Percentiles rank a stretch among this genome's conserved stretches.
Evolutionary conservation across 345 rosid species (phyloP).

Genomic region (Melaleuca quinquenervia): DNA sequence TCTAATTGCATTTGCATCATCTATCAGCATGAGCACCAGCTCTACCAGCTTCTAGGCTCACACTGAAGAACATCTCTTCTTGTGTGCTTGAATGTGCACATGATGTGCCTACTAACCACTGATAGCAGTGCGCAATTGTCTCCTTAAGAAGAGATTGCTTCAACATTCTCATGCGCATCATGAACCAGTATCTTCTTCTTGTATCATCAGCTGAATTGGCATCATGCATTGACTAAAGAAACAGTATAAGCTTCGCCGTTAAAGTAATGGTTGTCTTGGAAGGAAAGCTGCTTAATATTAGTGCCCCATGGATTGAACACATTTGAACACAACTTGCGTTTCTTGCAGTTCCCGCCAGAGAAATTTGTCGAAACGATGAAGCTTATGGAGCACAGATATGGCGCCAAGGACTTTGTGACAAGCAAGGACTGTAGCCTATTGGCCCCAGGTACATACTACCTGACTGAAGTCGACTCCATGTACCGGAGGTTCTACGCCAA

Average conservation of each 20-base stretch:
- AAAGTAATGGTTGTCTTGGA: neutral
- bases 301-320: neutral
- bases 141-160: neutral
- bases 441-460: constrained; percentile 85
- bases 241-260: neutral
- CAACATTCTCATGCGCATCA: neutral
- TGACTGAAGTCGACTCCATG: constrained; percentile 85
- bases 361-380: constrained; percentile 79
- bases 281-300: neutral
- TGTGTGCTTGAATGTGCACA: neutral
- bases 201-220: neutral
- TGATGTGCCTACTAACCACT: neutral
- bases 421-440: constrained; percentile 78
- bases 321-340: neutral
- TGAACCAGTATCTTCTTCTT: neutral
- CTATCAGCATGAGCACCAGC: neutral
- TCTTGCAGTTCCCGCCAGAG: constrained; percentile 62
- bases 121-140: neutral
- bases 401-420: constrained; percentile 93
- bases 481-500: constrained; percentile 86
- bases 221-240: neutral
- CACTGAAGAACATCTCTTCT: neutral
- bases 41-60: neutral
- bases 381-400: constrained; percentile 96
- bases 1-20: no score